A percentile compares a stretch with the other conserved stretches of the same genome.
Evolutionary conservation across 2,329 filamentous ascomycete genomes (phyloP).

Genomic region (Aspergillus sp.): DNA sequence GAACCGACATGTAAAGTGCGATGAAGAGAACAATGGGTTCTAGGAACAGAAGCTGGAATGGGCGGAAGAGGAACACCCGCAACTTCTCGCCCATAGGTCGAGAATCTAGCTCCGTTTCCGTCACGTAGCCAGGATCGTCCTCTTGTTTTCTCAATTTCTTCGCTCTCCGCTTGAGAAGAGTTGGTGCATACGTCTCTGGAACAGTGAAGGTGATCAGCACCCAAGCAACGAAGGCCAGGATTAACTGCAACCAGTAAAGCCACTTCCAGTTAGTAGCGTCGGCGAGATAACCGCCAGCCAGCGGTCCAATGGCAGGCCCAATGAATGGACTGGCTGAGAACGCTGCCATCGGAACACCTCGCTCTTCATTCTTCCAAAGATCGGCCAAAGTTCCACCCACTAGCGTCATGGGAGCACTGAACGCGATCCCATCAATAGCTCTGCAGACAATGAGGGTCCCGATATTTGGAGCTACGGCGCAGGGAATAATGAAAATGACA

Average conservation of each 20-base stretch:
- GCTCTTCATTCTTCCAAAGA: constrained; percentile 80
- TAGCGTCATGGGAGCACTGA: constrained; percentile 83
- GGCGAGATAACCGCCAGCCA: constrained; percentile 74
- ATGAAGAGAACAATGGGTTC: constrained; percentile 86
- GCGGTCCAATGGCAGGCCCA: constrained; percentile 74
- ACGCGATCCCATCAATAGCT: constrained; percentile 78
- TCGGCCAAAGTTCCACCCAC: constrained; percentile 82
- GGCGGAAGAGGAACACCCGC: constrained; percentile 73
- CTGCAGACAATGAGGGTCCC: constrained; percentile 74
- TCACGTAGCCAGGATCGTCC: constrained; percentile 68
- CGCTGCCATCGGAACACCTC: constrained; percentile 83
- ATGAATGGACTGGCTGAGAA: constrained; percentile 83
- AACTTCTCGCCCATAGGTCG: constrained; percentile 70
- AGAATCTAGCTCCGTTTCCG: constrained; percentile 76
- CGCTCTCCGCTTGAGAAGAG: constrained; percentile 70
- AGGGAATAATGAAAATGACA: constrained; percentile 78
- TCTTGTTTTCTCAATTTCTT: constrained; percentile 70
- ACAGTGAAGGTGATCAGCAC: constrained; percentile 82
- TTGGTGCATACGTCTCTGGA: constrained; percentile 84
- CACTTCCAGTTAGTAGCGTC: constrained; percentile 75
- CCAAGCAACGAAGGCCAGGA: constrained; percentile 70
- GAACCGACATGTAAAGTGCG: constrained; percentile 79
- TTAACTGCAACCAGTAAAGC: constrained; percentile 86
- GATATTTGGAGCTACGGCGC: constrained; percentile 75
- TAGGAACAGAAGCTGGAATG: constrained; percentile 80